These are phyloP conservation scores for Centaurea solstitialis DNA, from an alignment of 129 eudicot species.

Conservation along the genomic window DNA sequence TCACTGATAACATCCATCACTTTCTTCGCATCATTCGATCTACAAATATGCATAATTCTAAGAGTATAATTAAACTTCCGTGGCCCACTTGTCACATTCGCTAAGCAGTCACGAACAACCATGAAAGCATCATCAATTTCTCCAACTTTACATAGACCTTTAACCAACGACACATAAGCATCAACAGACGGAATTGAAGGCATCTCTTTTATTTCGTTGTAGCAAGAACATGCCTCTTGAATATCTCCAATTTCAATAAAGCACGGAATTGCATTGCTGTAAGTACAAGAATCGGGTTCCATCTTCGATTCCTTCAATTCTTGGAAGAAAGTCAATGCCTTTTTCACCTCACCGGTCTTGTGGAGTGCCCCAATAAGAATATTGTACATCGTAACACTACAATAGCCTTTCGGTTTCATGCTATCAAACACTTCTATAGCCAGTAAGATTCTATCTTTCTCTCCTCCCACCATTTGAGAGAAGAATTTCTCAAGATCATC, in stretches of 20 bases:
- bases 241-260: slow-evolving; percentile 50
- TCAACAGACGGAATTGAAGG: slow-evolving; percentile 55
- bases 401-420: slow-evolving; percentile 55
- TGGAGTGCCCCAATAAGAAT: slow-evolving; percentile 67
- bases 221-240: slow-evolving; percentile 64
- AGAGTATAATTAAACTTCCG: slow-evolving; percentile 74
- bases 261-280: slow-evolving; percentile 60
- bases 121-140: slow-evolving; percentile 74
- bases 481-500: slow-evolving; percentile 68
- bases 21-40: slow-evolving; percentile 61
- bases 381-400: slow-evolving; percentile 57
- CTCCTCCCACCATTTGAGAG: slow-evolving; percentile 47
- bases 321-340: slow-evolving; percentile 57
- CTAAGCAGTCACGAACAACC: slow-evolving; percentile 86
- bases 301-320: slow-evolving; percentile 48
- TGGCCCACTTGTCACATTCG: slow-evolving; percentile 68
- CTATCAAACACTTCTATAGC: slow-evolving; percentile 72
- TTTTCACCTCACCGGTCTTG: slow-evolving; percentile 49
- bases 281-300: slow-evolving; percentile 60
- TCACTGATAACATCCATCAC: slow-evolving; percentile 67
- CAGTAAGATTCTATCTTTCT: slow-evolving; percentile 32
- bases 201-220: slow-evolving; percentile 62
- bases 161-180: slow-evolving; percentile 72
- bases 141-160: slow-evolving; percentile 69
- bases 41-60: slow-evolving; percentile 69